Evolutionary conservation across 2,329 filamentous ascomycete species (phyloP).

Genomic region (Aspergillus thermomutatus): DNA sequence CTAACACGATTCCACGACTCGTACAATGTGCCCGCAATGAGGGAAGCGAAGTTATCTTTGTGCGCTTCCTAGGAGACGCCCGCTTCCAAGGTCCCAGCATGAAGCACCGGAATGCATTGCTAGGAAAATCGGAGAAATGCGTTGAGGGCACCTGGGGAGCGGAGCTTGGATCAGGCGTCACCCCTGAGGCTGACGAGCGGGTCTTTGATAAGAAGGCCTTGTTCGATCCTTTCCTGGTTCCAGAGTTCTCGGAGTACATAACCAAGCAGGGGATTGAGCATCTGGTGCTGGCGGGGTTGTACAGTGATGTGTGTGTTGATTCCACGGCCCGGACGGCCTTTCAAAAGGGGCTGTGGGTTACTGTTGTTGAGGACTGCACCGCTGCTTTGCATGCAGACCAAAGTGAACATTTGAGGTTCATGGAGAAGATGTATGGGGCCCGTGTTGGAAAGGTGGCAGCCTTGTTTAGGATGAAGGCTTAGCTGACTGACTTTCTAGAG

Average conservation of each 20-base stretch:
- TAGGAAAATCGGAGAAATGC: not conserved
- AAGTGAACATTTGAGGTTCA: not conserved
- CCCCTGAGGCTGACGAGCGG: not conserved
- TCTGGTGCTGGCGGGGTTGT: not conserved
- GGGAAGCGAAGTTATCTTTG: not conserved
- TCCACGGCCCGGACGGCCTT: conserved; percentile 3
- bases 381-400: not conserved
- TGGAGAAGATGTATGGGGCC: not conserved
- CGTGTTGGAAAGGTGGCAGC: not conserved
- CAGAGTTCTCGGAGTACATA: not conserved
- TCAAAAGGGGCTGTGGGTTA: conserved; percentile 2
- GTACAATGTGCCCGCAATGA: not conserved
- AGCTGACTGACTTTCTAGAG: not conserved
- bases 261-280: not conserved
- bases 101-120: not conserved
- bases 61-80: conserved; percentile 1
- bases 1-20: not conserved
- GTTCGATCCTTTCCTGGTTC: not conserved
- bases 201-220: not conserved
- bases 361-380: conserved; percentile 1
- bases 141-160: not conserved
- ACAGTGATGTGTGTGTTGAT: conserved; percentile 3
- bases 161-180: not conserved
- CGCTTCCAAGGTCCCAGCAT: not conserved
- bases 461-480: not conserved